Evolutionary conservation across 164 flowering plant genomes (phyloP), one percentile per base, ranked within the genome.

Genomic region (Buxus sempervirens): DNA sequence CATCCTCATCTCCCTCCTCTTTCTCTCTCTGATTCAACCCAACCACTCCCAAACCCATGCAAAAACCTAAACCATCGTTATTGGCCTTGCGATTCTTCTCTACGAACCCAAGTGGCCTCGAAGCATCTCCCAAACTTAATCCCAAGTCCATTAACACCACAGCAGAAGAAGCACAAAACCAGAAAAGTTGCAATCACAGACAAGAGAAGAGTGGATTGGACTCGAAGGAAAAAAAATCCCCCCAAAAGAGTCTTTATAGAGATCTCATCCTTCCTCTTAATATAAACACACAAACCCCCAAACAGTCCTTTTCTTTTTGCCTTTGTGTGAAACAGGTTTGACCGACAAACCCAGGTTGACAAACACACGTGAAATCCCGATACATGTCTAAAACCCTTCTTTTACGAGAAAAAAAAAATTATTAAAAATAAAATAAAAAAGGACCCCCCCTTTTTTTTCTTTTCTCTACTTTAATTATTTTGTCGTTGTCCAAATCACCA

Each of bases 121-220:
- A 75, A n/a, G 77, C 32, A 27, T 81, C 87, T 14, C 92, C 90
- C 10, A 86, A 73, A 65, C 85, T 84, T 73, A 88, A 70, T 66
- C 83, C 93, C 54, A 88, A 75, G 83, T 88, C 90, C 93, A 88
- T 85, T 32, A 23, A 26, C 0, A 28, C n/a, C 69, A 36, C 8
- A 22, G 36, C 19, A 20, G 28, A 56, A 62, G 45, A 14, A 64
- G n/a, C 12, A 16, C 42, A 62, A 54, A 20, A 63, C 12, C 12
- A 32, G 23, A 16, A 21, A 53, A 36, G 26, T 16, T 45, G 36
- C 53, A 51, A 59, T n/a, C n/a, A 54, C 48, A 63, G 19, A 18
- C 36, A 26, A 71, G 58, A 22, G 49, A 55, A 42, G 53, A 3
- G 28, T 26, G 36, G 62, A 21, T 26, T 26, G 19, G 36, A 41